phyloP scores from a whole-genome alignment of 441 rosid genomes.

The Corymbia calophylla region DNA sequence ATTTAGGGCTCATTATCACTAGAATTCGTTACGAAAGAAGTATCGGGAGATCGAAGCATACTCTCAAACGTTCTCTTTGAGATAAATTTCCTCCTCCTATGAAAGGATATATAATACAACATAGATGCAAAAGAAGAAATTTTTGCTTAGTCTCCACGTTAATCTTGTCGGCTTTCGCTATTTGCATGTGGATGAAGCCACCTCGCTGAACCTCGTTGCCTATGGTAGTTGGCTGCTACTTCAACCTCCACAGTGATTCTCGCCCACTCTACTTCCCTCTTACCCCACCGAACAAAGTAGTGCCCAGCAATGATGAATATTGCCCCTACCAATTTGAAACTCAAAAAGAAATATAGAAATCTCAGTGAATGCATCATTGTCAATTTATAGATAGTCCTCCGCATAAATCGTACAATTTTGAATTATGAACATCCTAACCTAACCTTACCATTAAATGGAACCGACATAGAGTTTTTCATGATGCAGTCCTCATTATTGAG shows the following conservation, averaged over 20 bases:
- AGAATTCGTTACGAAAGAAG: constrained; percentile 4
- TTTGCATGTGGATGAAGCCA: neutral
- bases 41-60: neutral
- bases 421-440: neutral
- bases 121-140: neutral
- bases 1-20: constrained; percentile 47
- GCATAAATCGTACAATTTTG: neutral
- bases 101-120: neutral
- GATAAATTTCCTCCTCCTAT: neutral
- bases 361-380: neutral
- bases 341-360: neutral
- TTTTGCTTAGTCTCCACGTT: neutral
- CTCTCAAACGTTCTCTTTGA: neutral
- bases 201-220: neutral
- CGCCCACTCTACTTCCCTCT: constrained; percentile 33
- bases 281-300: constrained; percentile 75
- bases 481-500: constrained; percentile 54
- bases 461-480: constrained; percentile 69
- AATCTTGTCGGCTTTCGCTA: neutral
- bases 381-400: neutral
- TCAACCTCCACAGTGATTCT: neutral
- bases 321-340: constrained; percentile 51
- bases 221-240: neutral
- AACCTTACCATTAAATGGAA: neutral
- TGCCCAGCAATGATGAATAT: constrained; percentile 56